Evolutionary conservation across 1,284 basidiomycete species (phyloP).

Genomic region (Omphalotus olearius): DNA sequence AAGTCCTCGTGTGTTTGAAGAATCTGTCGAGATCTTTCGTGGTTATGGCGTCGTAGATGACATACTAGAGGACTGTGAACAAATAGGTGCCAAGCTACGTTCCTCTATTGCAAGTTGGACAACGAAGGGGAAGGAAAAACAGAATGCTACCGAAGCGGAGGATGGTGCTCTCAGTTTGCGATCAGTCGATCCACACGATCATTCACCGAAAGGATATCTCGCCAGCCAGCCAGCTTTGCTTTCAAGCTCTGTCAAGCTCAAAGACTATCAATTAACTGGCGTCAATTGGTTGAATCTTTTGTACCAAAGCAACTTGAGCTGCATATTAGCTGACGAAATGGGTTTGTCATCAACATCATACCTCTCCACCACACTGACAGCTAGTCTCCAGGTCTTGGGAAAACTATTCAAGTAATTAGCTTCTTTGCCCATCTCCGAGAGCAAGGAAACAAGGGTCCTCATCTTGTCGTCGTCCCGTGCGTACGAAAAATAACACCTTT

Average conservation of each 20-base stretch:
- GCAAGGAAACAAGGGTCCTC: slow-evolving; percentile 74
- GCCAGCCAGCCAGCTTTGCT: slow-evolving; percentile 74
- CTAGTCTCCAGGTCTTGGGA: slow-evolving; percentile 74
- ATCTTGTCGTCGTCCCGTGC: slow-evolving; percentile 93
- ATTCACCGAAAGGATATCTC: slow-evolving; percentile 61
- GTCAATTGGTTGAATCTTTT: slow-evolving; percentile 95
- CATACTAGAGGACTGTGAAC: slow-evolving; percentile 86
- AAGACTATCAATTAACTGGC: slow-evolving; percentile 97
- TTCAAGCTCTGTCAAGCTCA: slow-evolving; percentile 71
- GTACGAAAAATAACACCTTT: slow-evolving; percentile 41
- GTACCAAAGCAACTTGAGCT: slow-evolving; percentile 79
- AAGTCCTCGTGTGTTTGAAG: slow-evolving; percentile 86
- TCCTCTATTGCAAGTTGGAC: slow-evolving; percentile 81
- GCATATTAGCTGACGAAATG: slow-evolving; percentile 99
- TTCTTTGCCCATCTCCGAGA: slow-evolving; percentile 91
- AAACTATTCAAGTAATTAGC: slow-evolving; percentile 97
- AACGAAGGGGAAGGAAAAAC: slow-evolving; percentile 39
- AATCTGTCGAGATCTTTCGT: slow-evolving; percentile 84
- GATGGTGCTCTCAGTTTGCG: slow-evolving; percentile 62
- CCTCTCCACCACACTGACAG: neutral
- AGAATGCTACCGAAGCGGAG: slow-evolving; percentile 37
- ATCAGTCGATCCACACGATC: slow-evolving; percentile 40
- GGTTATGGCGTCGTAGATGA: slow-evolving; percentile 91
- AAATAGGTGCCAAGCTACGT: slow-evolving; percentile 69
- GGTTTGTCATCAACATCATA: slow-evolving; percentile 49